Evolutionary conservation across 805 yeast genomes (phyloP).

Genomic region (Starmera pachycereana): DNA sequence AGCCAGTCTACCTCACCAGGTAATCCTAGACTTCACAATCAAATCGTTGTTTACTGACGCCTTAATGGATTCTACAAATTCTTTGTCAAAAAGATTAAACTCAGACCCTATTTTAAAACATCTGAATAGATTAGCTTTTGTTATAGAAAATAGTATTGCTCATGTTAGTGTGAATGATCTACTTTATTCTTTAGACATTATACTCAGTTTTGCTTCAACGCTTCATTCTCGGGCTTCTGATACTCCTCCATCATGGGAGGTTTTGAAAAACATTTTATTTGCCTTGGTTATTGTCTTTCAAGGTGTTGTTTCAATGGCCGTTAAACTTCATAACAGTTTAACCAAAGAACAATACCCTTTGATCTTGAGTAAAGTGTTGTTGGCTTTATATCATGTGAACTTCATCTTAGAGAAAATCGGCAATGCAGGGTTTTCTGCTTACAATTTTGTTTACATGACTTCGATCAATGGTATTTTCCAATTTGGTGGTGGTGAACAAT

Average conservation of each 20-base stretch:
- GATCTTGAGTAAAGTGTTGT: conserved; percentile 24
- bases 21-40: conserved; percentile 9
- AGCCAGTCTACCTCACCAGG: conserved; percentile 11
- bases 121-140: conserved; percentile 35
- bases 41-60: conserved; percentile 5
- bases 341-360: conserved; percentile 8
- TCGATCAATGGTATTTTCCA: conserved; percentile 31
- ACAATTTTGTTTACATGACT: conserved; percentile 47
- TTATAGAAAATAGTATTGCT: conserved; percentile 29
- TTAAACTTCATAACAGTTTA: conserved; percentile 17
- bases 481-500: conserved; percentile 16
- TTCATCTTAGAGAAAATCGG: conserved; percentile 45
- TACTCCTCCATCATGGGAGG: conserved; percentile 22
- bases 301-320: conserved; percentile 31
- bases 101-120: conserved; percentile 35
- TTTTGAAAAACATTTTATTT: conserved; percentile 33
- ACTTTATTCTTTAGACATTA: conserved; percentile 6
- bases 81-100: neutral
- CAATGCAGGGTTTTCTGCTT: conserved; percentile 54
- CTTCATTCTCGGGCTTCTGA: conserved; percentile 4
- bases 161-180: conserved; percentile 9
- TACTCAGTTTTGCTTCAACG: conserved; percentile 6
- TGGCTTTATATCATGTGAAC: conserved; percentile 32
- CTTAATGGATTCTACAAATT: neutral
- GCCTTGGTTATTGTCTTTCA: conserved; percentile 40